These are phyloP conservation scores for Flaveria floridana DNA, from an alignment of 140 eudicot genomes.

Conservation along the genomic window DNA sequence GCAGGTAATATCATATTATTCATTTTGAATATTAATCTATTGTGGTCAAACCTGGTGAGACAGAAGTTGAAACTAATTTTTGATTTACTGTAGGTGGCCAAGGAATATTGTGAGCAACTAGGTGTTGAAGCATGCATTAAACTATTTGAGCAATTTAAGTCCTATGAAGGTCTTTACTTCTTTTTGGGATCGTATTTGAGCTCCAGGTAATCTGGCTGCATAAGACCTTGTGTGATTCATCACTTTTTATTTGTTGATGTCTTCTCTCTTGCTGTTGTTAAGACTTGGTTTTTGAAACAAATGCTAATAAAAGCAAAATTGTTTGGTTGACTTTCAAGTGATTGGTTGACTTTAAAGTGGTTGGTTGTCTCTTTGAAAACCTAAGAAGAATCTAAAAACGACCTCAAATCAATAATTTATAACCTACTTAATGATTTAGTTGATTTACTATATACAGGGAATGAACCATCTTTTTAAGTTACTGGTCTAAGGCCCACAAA, in stretches of 20 bases:
- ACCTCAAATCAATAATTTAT: background rate
- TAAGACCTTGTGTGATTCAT: background rate
- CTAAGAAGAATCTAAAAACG: background rate
- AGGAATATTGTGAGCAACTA: slow-evolving; percentile 89
- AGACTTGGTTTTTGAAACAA: background rate
- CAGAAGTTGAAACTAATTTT: slow-evolving; percentile 1
- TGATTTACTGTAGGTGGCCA: slow-evolving; percentile 65
- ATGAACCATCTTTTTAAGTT: background rate
- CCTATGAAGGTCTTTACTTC: slow-evolving; percentile 92
- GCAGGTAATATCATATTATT: slow-evolving; percentile 50
- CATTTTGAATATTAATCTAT: background rate
- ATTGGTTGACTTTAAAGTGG: background rate
- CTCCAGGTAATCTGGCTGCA: slow-evolving; percentile 62
- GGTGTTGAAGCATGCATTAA: slow-evolving; percentile 89
- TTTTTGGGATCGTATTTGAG: slow-evolving; percentile 92
- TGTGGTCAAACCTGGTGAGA: background rate
- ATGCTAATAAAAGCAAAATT: background rate
- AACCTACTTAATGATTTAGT: background rate
- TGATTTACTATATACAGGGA: background rate
- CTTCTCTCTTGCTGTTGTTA: background rate
- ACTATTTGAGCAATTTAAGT: slow-evolving; percentile 92
- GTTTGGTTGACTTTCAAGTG: background rate
- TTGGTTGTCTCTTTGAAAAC: background rate
- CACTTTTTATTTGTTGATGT: background rate
- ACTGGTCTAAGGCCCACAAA: background rate